These are phyloP conservation scores for Verbascum thapsus DNA, from an alignment of 257 asterid species.

Conservation along the genomic window DNA sequence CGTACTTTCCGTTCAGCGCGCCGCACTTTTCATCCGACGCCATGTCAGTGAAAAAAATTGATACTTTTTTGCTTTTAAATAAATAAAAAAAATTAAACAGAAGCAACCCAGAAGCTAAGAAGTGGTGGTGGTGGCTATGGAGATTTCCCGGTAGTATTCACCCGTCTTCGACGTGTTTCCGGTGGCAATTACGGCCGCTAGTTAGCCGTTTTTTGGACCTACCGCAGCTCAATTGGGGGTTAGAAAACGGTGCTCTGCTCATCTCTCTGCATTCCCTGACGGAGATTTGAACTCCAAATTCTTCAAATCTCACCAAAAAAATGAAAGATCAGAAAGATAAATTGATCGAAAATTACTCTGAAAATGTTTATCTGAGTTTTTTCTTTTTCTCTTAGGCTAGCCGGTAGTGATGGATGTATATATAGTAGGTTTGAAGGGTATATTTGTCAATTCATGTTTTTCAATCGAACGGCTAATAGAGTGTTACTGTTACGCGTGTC, in stretches of 20 bases:
- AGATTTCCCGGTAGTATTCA: conserved; percentile 43
- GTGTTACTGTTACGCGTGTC: conserved; percentile 22
- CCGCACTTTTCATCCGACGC: conserved; percentile 62
- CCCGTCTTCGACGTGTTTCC: conserved; percentile 98
- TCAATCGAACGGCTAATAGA: conserved; percentile 34
- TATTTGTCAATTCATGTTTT: not conserved
- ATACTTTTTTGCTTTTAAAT: not conserved
- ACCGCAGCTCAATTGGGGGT: conserved; percentile 49
- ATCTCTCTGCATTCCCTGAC: conserved; percentile 94
- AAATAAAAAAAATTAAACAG: not conserved
- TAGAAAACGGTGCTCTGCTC: conserved; percentile 51
- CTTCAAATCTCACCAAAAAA: not conserved
- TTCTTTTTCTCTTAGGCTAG: not conserved
- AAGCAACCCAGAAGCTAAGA: no score
- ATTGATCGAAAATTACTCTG: no score
- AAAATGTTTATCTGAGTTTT: no score
- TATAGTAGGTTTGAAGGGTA: conserved; percentile 35
- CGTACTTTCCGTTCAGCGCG: conserved; percentile 63
- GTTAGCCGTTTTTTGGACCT: conserved; percentile 46
- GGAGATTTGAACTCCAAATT: conserved; percentile 19
- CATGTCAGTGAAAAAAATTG: conserved; percentile 32
- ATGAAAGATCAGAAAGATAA: no score
- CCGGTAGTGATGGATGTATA: not conserved
- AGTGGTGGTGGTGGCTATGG: conserved; percentile 12
- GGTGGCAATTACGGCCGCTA: conserved; percentile 86